Evolutionary conservation across 441 rosid genomes (phyloP), one percentile per base, ranked within the genome.

Genomic region (Mallotus repandus): DNA sequence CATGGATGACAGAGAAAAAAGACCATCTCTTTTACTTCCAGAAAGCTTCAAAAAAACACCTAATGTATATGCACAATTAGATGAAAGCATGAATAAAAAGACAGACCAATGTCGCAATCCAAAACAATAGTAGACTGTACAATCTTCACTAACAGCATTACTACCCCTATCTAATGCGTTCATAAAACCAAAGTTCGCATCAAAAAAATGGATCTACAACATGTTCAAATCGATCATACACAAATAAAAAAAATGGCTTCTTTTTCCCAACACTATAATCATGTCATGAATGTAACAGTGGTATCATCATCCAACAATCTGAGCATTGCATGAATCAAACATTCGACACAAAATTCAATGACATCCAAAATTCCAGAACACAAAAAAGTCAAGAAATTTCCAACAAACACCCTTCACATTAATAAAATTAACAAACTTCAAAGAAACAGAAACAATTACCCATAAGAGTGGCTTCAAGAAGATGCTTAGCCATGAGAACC

Each of bases 381-480:
- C 46, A 59, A 16, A 59, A 29, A 56, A 63, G 49, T 19, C 72
- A 50, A 43, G 12, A 25, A 32, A 68, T 48, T 68, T 25, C 68
- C 25, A 52, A 65, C 55, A 64, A 12, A n/a, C 50, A 41, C 55
- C 15, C 16, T 55, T 15, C 53, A 49, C 76, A 60, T 46, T 45
- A 55, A 53, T 35, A 67, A 64, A 77, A 35, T 15, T 49, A 25
- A 50, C 7, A 78, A 72, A 78, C 59, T 57, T 54, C 22, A 18
- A 41, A n/a, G 72, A 55, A 72, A 57, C 43, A 62, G 16, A 45
- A 50, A 74, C 45, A 66, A 49, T 66, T 85, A 91, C 98, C 97
- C 97, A 94, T 90, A 15, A 94, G 95, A 84, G 98, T 86, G 70
- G 95, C 89, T 78, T 94, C 94, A 52, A 92, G 97, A 69, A 89